A percentile compares a stretch with the other conserved stretches of the same genome.
These are phyloP conservation scores for Clavispora santaluciae DNA, from an alignment of 805 yeast genomes.

Conservation along the genomic window DNA sequence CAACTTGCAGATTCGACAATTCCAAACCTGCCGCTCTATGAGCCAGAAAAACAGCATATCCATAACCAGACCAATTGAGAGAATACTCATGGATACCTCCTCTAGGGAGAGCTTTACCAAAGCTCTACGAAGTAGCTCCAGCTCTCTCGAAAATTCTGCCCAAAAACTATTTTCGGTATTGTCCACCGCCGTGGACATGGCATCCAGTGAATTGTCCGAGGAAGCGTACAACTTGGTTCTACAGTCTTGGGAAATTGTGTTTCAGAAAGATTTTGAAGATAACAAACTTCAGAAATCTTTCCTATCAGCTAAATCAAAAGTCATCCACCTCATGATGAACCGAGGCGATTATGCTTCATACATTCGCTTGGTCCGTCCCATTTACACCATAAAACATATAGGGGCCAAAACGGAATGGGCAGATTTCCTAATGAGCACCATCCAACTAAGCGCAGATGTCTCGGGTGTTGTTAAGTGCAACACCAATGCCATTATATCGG, in stretches of 20 bases:
- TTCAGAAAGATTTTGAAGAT: slow-evolving; percentile 6
- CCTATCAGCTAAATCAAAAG: slow-evolving; percentile 15
- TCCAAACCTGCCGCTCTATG: neutral
- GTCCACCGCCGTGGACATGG: slow-evolving; percentile 19
- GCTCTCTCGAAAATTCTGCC: neutral
- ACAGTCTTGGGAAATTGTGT: slow-evolving; percentile 22
- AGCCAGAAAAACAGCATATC: neutral
- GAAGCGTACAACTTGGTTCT: slow-evolving; percentile 17
- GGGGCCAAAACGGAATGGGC: slow-evolving; percentile 14
- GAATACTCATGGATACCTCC: neutral
- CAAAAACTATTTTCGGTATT: slow-evolving; percentile 7
- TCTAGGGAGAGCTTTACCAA: neutral
- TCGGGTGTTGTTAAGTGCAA: slow-evolving; percentile 9
- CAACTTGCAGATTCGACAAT: neutral
- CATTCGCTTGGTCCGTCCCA: slow-evolving; percentile 14
- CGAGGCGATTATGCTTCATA: slow-evolving; percentile 21
- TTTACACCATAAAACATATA: slow-evolving; percentile 6
- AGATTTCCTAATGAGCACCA: slow-evolving; percentile 21
- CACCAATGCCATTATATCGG: slow-evolving; percentile 10
- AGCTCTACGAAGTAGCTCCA: neutral
- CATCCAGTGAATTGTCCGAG: slow-evolving; percentile 15
- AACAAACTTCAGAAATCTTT: slow-evolving; percentile 15
- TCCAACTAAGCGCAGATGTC: slow-evolving; percentile 16
- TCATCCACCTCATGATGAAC: slow-evolving; percentile 27
- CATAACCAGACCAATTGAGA: neutral